phyloP scores from a whole-genome alignment of 192 early-diverging fungal genomes.

The Coemansia guatemalensis region DNA sequence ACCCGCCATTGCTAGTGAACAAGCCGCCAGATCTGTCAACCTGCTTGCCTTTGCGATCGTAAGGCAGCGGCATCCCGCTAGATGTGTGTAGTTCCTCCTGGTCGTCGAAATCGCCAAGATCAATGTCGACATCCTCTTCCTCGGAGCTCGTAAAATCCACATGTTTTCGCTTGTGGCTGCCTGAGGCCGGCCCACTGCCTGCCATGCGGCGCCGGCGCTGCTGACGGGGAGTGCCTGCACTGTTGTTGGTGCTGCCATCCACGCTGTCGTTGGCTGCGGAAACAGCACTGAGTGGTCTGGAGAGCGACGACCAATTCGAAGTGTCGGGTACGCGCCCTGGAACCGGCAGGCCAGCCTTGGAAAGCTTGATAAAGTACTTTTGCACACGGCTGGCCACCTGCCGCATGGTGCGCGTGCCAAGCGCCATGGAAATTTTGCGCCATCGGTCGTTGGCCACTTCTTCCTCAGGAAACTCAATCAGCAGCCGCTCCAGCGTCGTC shows the following conservation, averaged over 20 bases:
- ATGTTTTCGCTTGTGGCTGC: constrained; percentile 16
- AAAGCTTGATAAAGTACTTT: constrained; percentile 79
- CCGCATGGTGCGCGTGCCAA: constrained; percentile 68
- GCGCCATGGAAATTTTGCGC: constrained; percentile 68
- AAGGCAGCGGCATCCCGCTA: constrained; percentile 1
- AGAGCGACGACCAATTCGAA: constrained; percentile 26
- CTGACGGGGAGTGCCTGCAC: constrained; percentile 10
- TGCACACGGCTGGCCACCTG: constrained; percentile 78
- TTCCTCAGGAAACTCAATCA: constrained; percentile 68
- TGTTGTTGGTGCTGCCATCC: background rate
- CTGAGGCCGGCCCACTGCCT: constrained; percentile 3
- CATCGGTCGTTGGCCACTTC: constrained; percentile 66
- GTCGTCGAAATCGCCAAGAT: constrained; percentile 11
- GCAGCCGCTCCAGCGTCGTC: constrained; percentile 57
- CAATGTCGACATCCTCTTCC: constrained; percentile 21
- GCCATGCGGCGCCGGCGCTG: constrained; percentile 15
- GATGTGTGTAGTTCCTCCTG: background rate
- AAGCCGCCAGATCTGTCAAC: constrained; percentile 23
- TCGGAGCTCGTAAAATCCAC: constrained; percentile 48
- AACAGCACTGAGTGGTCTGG: background rate
- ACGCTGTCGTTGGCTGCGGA: background rate
- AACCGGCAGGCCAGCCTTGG: constrained; percentile 68
- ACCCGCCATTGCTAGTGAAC: too few species aligned
- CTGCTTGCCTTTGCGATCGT: constrained; percentile 51
- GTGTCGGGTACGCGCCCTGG: constrained; percentile 65